These are phyloP conservation scores for Alternaria sp. DNA, from an alignment of 2,329 filamentous ascomycete genomes.

Conservation along the genomic window DNA sequence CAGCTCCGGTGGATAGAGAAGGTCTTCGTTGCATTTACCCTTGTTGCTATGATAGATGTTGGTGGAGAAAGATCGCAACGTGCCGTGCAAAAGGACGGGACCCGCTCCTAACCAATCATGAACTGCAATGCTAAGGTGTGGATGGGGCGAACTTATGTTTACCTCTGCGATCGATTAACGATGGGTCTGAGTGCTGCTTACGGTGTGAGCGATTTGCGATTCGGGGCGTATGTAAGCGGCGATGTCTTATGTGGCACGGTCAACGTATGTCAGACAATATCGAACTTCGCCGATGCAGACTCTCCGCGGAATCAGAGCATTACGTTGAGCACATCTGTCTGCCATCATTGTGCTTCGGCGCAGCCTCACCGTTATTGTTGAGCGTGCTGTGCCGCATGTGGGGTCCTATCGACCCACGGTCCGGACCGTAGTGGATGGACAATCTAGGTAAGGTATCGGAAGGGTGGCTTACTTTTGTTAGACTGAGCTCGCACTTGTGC, in stretches of 20 bases:
- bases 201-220: neutral
- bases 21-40: neutral
- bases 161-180: neutral
- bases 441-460: neutral
- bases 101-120: neutral
- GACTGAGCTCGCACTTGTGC: neutral
- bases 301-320: neutral
- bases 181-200: neutral
- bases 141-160: neutral
- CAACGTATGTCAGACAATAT: conserved; percentile 9
- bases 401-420: neutral
- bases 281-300: neutral
- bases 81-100: neutral
- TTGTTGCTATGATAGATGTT: neutral
- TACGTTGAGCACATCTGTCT: neutral
- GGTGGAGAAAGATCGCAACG: conserved; percentile 1
- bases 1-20: neutral
- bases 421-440: conserved; percentile 2
- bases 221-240: neutral
- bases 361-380: neutral
- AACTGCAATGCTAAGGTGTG: neutral
- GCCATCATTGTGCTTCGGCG: neutral
- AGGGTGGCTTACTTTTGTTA: neutral
- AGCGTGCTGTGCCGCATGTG: neutral
- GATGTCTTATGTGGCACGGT: neutral